Percentiles rank a stretch among this genome's conserved stretches.
Evolutionary conservation across 371 early-diverging fungal species (phyloP).

Genomic region (Mucor plumbeus): DNA sequence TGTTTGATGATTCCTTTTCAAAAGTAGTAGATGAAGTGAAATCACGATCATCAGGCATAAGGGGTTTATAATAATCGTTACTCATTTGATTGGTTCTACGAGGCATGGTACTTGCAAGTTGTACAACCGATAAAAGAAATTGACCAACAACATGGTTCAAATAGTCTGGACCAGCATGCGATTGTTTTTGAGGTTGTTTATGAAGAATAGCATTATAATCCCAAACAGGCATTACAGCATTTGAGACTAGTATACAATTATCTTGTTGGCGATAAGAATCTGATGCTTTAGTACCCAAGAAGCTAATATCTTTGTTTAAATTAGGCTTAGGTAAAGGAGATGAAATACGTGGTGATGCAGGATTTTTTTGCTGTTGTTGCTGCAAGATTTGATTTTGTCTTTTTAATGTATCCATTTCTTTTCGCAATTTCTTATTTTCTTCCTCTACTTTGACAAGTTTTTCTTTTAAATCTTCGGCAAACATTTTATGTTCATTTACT

Average conservation of each 20-base stretch:
- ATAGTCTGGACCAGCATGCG: slow-evolving; percentile 5
- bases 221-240: slow-evolving; percentile 56
- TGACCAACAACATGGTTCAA: slow-evolving; percentile 32
- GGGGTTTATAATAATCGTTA: slow-evolving; percentile 19
- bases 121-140: slow-evolving; percentile 36
- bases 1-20: not conserved
- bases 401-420: slow-evolving; percentile 55
- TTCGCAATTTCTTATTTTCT: slow-evolving; percentile 64
- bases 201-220: slow-evolving; percentile 43
- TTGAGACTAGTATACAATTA: slow-evolving; percentile 52
- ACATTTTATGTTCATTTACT: slow-evolving; percentile 70
- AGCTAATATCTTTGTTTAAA: slow-evolving; percentile 53
- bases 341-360: slow-evolving; percentile 33
- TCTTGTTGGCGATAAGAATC: slow-evolving; percentile 55
- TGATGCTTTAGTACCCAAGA: slow-evolving; percentile 49
- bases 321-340: slow-evolving; percentile 46
- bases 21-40: slow-evolving; percentile 25
- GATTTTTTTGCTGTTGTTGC: slow-evolving; percentile 6
- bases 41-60: slow-evolving; percentile 45
- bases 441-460: slow-evolving; percentile 53
- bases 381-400: slow-evolving; percentile 45
- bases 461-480: slow-evolving; percentile 54
- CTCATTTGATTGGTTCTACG: slow-evolving; percentile 13
- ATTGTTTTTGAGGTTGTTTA: not conserved
- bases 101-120: slow-evolving; percentile 29